A percentile compares a stretch with the other conserved stretches of the same genome.
Conservation (phyloP, 148 eudicot species). For the Vaccinium myrtillus region DNA sequence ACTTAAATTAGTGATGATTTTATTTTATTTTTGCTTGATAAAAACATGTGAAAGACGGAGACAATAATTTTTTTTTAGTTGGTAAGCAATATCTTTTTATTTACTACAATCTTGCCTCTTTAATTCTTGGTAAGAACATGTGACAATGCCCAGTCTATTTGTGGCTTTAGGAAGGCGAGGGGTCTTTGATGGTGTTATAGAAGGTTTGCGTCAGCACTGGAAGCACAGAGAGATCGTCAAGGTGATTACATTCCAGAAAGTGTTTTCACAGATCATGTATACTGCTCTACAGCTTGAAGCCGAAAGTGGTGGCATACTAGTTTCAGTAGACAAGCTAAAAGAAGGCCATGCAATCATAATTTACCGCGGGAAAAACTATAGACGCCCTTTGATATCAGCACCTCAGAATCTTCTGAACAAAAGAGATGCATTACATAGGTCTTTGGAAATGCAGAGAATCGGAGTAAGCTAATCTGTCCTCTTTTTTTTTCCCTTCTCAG, state of each 20-base stretch:
- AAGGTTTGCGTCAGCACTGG: constrained; percentile 97
- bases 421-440: constrained; percentile 75
- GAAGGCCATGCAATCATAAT: constrained; percentile 85
- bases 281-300: constrained; percentile 73
- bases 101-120: too few species aligned
- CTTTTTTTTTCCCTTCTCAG: neutral
- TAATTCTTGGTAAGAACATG: too few species aligned
- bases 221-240: constrained; percentile 87
- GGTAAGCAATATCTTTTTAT: too few species aligned
- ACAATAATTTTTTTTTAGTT: too few species aligned
- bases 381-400: constrained; percentile 53
- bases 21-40: neutral
- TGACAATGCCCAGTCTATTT: neutral
- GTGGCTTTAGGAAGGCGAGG: constrained; percentile 79
- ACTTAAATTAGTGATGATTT: neutral
- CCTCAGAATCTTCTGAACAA: constrained; percentile 60
- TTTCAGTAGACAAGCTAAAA: constrained; percentile 72
- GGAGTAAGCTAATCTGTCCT: constrained; percentile 60
- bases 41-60: too few species aligned
- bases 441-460: constrained; percentile 78
- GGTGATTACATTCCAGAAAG: constrained; percentile 83
- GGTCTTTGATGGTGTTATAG: constrained; percentile 85
- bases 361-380: constrained; percentile 89
- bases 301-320: constrained; percentile 76
- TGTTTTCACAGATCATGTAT: constrained; percentile 46